These are phyloP conservation scores for Silene vulgaris DNA, from an alignment of 179 eudicot species.

Conservation along the genomic window DNA sequence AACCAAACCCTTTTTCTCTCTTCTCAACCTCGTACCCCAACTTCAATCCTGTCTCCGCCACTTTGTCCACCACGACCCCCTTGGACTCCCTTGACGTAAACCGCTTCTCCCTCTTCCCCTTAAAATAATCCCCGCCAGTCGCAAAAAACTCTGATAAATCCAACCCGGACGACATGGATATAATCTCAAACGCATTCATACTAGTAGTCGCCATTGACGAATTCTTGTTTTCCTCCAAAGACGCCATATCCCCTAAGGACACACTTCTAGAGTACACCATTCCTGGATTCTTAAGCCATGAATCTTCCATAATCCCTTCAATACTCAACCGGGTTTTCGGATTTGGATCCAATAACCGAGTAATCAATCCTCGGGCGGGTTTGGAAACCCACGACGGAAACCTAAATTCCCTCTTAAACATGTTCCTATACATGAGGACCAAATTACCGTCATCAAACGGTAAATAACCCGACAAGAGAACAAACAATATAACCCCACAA, in stretches of 20 bases:
- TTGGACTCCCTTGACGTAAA: no score
- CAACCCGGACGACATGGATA: no score
- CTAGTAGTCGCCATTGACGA: no score
- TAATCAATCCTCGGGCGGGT: conserved; percentile 29
- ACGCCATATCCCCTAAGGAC: no score
- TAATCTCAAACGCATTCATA: no score
- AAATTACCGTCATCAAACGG: conserved; percentile 48
- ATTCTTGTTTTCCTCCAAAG: no score
- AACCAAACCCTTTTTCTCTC: conserved; percentile 29
- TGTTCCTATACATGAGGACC: conserved; percentile 41
- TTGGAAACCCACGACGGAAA: conserved; percentile 32
- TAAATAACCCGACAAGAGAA: conserved; percentile 39
- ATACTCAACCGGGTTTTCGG: conserved; percentile 32
- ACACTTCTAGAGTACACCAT: no score
- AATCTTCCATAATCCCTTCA: conserved; percentile 23
- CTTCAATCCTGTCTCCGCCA: conserved; percentile 41
- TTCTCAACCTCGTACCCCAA: conserved; percentile 58
- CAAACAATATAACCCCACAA: conserved; percentile 50
- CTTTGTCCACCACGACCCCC: conserved; percentile 44
- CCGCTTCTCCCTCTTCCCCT: no score
- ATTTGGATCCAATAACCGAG: conserved; percentile 34
- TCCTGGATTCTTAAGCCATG: no score
- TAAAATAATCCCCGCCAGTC: no score
- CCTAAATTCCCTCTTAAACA: conserved; percentile 30
- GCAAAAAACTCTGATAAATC: no score